phyloP scores from a whole-genome alignment of 306 rosid genomes.

The Acacia crassicarpa region DNA sequence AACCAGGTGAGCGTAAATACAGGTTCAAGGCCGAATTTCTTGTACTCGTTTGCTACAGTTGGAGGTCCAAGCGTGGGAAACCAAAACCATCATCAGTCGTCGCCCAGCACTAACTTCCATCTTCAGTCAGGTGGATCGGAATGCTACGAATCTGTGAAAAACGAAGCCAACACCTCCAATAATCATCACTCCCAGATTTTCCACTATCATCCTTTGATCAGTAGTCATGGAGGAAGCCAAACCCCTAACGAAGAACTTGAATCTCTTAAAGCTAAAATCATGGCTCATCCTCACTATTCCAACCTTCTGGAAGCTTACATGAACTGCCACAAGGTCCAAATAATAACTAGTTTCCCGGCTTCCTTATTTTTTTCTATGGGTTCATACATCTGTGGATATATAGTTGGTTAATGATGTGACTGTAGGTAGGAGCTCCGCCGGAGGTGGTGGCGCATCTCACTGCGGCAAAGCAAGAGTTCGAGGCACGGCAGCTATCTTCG shows the following conservation, averaged over 20 bases:
- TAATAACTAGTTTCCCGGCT: background rate
- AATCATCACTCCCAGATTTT: slow-evolving; percentile 52
- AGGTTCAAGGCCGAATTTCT: slow-evolving; percentile 68
- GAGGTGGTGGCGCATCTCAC: slow-evolving; percentile 80
- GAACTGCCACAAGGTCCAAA: slow-evolving; percentile 89
- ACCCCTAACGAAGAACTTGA: slow-evolving; percentile 57
- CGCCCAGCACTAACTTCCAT: slow-evolving; percentile 53
- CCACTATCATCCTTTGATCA: slow-evolving; percentile 43
- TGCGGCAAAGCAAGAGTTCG: slow-evolving; percentile 73
- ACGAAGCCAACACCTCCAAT: slow-evolving; percentile 52
- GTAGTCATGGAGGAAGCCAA: background rate
- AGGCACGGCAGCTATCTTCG: slow-evolving; percentile 77
- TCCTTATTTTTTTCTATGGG: background rate
- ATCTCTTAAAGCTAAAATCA: slow-evolving; percentile 83
- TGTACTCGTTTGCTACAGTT: slow-evolving; percentile 52
- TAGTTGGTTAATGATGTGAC: background rate
- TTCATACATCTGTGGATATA: background rate
- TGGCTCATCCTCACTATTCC: slow-evolving; percentile 91
- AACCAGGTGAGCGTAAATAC: slow-evolving; percentile 59
- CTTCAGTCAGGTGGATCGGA: slow-evolving; percentile 65
- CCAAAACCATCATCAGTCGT: slow-evolving; percentile 33
- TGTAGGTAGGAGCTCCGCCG: slow-evolving; percentile 91
- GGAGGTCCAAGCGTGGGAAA: slow-evolving; percentile 20
- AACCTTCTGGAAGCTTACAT: slow-evolving; percentile 87
- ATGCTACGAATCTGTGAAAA: slow-evolving; percentile 59